Evolutionary conservation across 78 protist species (phyloP).

Genomic region (Cavenderia fasciculata): DNA sequence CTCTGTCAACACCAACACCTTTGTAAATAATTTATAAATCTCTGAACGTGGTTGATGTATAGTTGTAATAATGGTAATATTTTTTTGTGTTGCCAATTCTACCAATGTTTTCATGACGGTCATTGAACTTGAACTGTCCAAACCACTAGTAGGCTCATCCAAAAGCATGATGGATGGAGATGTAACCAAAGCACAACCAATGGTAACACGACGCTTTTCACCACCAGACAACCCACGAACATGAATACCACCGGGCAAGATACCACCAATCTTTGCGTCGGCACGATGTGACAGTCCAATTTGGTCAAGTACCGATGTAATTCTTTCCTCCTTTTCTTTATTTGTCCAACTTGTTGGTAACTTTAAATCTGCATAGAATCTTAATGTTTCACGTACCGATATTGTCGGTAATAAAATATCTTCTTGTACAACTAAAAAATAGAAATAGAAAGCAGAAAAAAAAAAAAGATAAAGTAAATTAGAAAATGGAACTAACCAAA

Average conservation of each 20-base stretch:
- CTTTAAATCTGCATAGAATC: conserved; percentile 65
- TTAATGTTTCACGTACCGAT: conserved; percentile 81
- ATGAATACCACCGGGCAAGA: conserved; percentile 66
- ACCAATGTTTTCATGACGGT: conserved; percentile 53
- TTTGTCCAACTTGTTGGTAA: conserved; percentile 30
- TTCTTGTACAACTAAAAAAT: conserved; percentile 88
- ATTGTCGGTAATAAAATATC: conserved; percentile 74
- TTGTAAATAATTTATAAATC: conserved; percentile 77
- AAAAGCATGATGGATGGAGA: conserved; percentile 33
- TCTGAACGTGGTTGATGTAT: conserved; percentile 92
- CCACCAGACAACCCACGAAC: conserved; percentile 67
- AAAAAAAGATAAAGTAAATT: too few relatives aligned
- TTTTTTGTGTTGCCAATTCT: conserved; percentile 24
- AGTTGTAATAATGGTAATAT: conserved; percentile 59
- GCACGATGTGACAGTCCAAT: conserved; percentile 58
- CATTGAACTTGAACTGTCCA: conserved; percentile 83
- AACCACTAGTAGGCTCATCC: conserved; percentile 88
- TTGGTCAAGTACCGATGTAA: conserved; percentile 34
- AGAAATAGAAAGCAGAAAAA: too few relatives aligned
- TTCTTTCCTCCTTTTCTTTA: conserved; percentile 35
- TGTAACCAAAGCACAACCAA: conserved; percentile 54
- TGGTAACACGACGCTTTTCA: conserved; percentile 63
- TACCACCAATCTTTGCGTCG: conserved; percentile 64
- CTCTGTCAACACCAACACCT: conserved; percentile 75
- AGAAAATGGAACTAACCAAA: too few relatives aligned